These are phyloP conservation scores for Trypanosoma boissoni DNA, from an alignment of 208 protist genomes.

Conservation along the genomic window DNA sequence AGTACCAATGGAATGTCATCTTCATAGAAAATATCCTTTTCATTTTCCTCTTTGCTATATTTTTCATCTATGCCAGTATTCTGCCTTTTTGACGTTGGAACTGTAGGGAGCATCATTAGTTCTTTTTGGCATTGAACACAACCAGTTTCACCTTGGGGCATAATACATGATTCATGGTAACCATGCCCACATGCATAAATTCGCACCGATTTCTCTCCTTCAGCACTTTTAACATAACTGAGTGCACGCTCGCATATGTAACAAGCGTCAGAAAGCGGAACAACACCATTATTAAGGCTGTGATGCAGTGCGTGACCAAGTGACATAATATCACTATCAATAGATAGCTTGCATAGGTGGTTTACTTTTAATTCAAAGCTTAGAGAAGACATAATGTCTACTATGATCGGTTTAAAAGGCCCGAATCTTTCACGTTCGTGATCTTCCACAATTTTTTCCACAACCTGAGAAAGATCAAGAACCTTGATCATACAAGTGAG, in stretches of 20 bases:
- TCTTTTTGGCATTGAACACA: slow-evolving; percentile 24
- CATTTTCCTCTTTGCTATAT: not conserved
- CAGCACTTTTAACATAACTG: slow-evolving; percentile 3
- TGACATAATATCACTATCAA: slow-evolving; percentile 47
- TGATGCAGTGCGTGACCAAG: slow-evolving; percentile 38
- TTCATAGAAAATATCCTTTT: not conserved
- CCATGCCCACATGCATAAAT: slow-evolving; percentile 77
- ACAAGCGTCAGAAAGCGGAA: slow-evolving; percentile 52
- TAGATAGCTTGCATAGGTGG: slow-evolving; percentile 38
- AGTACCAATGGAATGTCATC: slow-evolving; percentile 13
- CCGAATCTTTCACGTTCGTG: slow-evolving; percentile 50
- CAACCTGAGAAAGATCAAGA: slow-evolving; percentile 45
- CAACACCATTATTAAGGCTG: slow-evolving; percentile 42
- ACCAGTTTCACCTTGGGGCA: not conserved
- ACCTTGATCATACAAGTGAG: slow-evolving; percentile 49
- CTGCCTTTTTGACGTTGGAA: not conserved
- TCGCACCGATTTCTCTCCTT: slow-evolving; percentile 29
- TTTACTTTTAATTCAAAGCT: slow-evolving; percentile 59
- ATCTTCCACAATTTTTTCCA: slow-evolving; percentile 48
- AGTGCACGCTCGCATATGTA: slow-evolving; percentile 48
- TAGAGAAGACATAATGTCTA: slow-evolving; percentile 53
- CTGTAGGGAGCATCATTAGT: not conserved
- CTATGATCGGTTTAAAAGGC: slow-evolving; percentile 57
- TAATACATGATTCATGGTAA: slow-evolving; percentile 58
- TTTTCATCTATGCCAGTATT: not conserved